Evolutionary conservation across 352 stramenopile species (phyloP).

Genomic region (Blastocystis sp.): DNA sequence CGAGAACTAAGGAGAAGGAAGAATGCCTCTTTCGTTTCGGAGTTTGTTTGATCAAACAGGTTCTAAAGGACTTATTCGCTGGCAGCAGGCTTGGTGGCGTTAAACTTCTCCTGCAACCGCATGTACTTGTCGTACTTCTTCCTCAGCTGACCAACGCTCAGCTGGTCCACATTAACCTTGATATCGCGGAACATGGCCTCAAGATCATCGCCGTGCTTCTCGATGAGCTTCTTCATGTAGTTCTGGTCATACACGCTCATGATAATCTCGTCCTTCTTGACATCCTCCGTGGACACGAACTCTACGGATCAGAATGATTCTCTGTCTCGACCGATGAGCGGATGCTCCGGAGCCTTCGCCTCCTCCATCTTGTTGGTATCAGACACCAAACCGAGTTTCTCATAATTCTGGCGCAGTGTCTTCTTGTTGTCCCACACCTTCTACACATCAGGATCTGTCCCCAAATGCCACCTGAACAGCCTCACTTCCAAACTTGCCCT

Average conservation of each 20-base stretch:
- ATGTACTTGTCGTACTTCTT: background rate
- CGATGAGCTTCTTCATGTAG: background rate
- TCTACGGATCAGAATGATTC: background rate
- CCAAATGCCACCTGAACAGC: background rate
- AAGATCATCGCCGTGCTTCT: conserved; percentile 22
- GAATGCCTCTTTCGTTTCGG: conserved; percentile 1
- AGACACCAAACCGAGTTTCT: background rate
- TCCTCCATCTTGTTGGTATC: background rate
- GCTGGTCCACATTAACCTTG: conserved; percentile 20
- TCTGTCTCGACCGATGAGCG: background rate
- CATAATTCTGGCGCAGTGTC: conserved; percentile 7
- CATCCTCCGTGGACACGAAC: background rate
- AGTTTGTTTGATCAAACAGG: background rate
- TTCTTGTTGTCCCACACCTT: conserved; percentile 43
- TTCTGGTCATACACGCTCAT: conserved; percentile 2
- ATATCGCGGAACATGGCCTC: conserved; percentile 35
- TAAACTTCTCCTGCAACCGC: background rate
- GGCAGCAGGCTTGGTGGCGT: background rate
- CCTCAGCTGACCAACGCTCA: background rate
- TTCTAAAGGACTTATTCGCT: conserved; percentile 22
- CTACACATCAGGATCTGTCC: background rate
- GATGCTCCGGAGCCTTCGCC: background rate
- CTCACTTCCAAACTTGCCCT: background rate
- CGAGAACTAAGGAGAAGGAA: conserved; percentile 19
- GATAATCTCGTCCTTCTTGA: background rate